Base-by-base conservation (phyloP, 352 stramenopile species). In the Globisporangium acanthophoron region DNA sequence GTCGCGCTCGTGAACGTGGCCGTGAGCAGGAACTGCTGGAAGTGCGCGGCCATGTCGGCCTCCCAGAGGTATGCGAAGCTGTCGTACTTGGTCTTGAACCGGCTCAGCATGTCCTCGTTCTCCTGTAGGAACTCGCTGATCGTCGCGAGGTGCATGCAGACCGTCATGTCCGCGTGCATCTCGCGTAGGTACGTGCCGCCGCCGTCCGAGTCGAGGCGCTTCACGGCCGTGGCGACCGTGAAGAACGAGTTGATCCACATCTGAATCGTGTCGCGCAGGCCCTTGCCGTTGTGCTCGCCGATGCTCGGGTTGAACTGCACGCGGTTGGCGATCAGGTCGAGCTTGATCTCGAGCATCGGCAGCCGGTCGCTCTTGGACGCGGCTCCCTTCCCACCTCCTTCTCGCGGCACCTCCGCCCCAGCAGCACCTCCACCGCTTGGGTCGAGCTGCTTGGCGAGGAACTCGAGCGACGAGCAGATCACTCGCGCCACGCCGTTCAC, bases 131-230 rank as follows among this genome's bases (percentile, higher is more conserved):
- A 89, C 69, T 98, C 92, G 20, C 92, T 96, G 53, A 99, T 96
- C 3, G 78, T 87, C 20, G 96, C 94, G 46, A 99, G 61, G 55
- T 96, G 76, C 80, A 95, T 96, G 56, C 92, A 97, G 37, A 99
- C 96, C 35, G 80, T 87, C 71, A 97, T 93, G 74, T 99, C 94
- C n/a, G 88, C 89, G 61, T 98, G 87, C 78, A 98, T 97, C 85
- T 99, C 97, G 65, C 94, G 94, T 53, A 99, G 71, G 67, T 98
- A 99, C 3, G 86, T 98, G n/a, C 97, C 97, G 20, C 98, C 94
- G 20, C 74, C 79, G 33, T 92, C 85, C 3, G 91, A 92, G 71
- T 99, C 97, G 6, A 99, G 71, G 24, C 96, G 80, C 71, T 99
- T 98, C 48, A 99, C 95, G 3, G 97, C 85, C 13, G 90, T 98